These are phyloP conservation scores for Hericium coralloides DNA, from an alignment of 768 basidiomycete species.

Conservation along the genomic window DNA sequence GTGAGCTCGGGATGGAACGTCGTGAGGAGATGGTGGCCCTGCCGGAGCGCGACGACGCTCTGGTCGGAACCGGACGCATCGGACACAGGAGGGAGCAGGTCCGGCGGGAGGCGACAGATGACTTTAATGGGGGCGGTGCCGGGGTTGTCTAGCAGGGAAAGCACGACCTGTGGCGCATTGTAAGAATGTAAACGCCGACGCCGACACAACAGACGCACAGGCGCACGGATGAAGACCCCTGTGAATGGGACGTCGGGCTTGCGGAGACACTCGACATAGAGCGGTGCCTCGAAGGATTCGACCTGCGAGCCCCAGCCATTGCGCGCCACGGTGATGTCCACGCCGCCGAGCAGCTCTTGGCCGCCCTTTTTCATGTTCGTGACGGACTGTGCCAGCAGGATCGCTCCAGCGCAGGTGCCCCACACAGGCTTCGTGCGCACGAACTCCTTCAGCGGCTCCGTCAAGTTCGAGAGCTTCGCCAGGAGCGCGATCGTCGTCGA, in stretches of 20 bases:
- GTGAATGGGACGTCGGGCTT: constrained; percentile 56
- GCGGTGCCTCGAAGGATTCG: constrained; percentile 82
- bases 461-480: constrained; percentile 62
- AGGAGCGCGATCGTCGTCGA: constrained; percentile 86
- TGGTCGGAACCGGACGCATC: constrained; percentile 39
- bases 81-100: constrained; percentile 32
- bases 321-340: constrained; percentile 71
- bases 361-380: constrained; percentile 79
- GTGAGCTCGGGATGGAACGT: constrained; percentile 95
- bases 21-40: constrained; percentile 78
- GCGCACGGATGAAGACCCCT: constrained; percentile 92
- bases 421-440: constrained; percentile 70
- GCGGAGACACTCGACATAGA: constrained; percentile 55
- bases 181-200: neutral
- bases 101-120: constrained; percentile 57
- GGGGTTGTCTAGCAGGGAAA: constrained; percentile 36
- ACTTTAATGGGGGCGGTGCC: constrained; percentile 55
- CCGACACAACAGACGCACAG: constrained; percentile 35
- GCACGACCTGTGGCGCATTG: constrained; percentile 48
- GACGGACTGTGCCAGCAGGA: constrained; percentile 68
- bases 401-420: constrained; percentile 96
- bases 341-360: constrained; percentile 76
- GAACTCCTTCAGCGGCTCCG: constrained; percentile 74
- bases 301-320: constrained; percentile 95
- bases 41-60: constrained; percentile 75